phyloP scores from a whole-genome alignment of 2,329 filamentous ascomycete genomes.

The Talaromyces sp. region DNA sequence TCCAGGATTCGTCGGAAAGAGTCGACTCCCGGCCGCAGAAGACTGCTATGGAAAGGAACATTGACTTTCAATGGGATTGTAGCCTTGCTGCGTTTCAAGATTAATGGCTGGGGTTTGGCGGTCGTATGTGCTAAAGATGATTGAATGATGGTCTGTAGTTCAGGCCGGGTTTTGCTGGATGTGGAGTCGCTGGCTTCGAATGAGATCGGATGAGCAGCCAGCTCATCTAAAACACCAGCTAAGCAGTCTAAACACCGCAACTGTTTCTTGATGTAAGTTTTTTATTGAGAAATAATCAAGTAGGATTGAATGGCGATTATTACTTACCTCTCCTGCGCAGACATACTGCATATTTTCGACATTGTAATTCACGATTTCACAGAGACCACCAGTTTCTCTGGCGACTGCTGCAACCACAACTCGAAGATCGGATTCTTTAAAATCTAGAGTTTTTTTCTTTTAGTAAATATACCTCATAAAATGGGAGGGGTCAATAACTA shows the following conservation, averaged over 20 bases:
- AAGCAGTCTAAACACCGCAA: not conserved
- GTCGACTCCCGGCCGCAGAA: conserved; percentile 95
- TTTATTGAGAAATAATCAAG: not conserved
- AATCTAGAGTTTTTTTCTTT: not conserved
- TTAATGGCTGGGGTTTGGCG: conserved; percentile 54
- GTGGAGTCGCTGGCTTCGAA: not conserved
- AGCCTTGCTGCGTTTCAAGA: conserved; percentile 89
- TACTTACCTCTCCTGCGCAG: conserved; percentile 56
- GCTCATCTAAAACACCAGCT: not conserved
- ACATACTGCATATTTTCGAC: conserved; percentile 67
- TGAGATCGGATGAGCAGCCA: conserved; percentile 10
- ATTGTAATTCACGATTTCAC: conserved; percentile 98
- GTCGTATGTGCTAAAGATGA: not conserved
- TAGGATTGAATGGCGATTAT: not conserved
- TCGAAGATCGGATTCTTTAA: conserved; percentile 32
- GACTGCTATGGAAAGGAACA: conserved; percentile 98
- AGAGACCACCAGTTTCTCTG: conserved; percentile 85
- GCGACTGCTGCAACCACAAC: conserved; percentile 94
- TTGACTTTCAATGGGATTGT: conserved; percentile 97
- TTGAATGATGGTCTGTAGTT: not conserved
- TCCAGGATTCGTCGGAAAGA: conserved; percentile 96
- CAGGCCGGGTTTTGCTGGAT: not conserved
- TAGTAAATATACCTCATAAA: not conserved
- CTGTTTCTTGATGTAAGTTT: not conserved
- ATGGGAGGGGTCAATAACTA: conserved; percentile 50